phyloP scores from a whole-genome alignment of 129 eudicot genomes.

The Daucus carota region DNA sequence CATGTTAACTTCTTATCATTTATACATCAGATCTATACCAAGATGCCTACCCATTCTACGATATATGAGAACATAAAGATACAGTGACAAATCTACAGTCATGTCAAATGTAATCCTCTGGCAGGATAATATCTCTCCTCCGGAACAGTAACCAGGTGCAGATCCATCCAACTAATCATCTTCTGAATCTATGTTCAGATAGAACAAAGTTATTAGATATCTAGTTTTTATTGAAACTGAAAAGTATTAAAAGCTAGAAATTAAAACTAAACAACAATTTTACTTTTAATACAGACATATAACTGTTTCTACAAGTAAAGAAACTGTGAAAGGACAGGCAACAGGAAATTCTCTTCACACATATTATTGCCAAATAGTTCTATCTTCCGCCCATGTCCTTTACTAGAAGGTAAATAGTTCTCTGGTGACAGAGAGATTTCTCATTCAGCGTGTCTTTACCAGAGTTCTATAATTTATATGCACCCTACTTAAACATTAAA shows the following conservation, averaged over 20 bases:
- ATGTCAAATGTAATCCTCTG: conserved; percentile 11
- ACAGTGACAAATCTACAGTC: conserved; percentile 3
- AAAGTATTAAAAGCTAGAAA: background rate
- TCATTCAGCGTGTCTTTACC: background rate
- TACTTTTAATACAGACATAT: background rate
- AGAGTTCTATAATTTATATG: background rate
- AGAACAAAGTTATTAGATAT: background rate
- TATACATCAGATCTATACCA: conserved; percentile 16
- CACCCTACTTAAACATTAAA: background rate
- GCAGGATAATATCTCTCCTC: background rate
- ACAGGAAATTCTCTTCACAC: background rate
- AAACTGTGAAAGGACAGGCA: background rate
- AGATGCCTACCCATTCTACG: conserved; percentile 12
- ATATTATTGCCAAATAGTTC: background rate
- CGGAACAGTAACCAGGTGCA: background rate
- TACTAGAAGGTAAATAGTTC: background rate
- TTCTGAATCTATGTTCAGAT: conserved; percentile 58
- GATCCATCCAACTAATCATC: conserved; percentile 46
- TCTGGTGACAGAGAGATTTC: background rate
- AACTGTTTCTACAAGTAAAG: background rate
- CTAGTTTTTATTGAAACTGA: background rate
- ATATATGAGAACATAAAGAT: background rate
- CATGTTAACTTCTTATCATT: conserved; percentile 10
- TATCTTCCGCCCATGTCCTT: background rate
- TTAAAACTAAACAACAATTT: background rate